Base-by-base conservation (phyloP, 2,329 filamentous ascomycete genomes). In the Ophiocordyceps camponoti-floridani region DNA sequence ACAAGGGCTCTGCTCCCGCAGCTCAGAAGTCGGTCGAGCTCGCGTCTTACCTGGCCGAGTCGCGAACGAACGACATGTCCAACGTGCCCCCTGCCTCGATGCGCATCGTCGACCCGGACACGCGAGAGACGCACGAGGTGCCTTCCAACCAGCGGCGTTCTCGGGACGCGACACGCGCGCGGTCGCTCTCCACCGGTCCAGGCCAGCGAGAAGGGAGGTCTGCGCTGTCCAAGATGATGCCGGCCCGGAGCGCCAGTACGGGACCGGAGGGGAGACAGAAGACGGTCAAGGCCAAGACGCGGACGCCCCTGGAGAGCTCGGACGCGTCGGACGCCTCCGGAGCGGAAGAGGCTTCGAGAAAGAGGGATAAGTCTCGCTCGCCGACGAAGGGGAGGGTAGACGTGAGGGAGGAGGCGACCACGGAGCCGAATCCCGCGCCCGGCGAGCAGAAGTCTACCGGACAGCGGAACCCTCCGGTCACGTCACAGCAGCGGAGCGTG, bases 261-360 rank as follows among this genome's bases (percentile, higher is more conserved):
- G 65, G 58, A 44, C 62, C 56, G 38, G 73, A 75, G 37, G 53
- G 66, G 2, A 75, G 70, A 53, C 65, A 70, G 46, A 75, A 77
- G 58, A 46, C 54, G 4, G 47, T 51, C 33, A 58, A 54, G 50
- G 71, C 77, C 1, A 78, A 76, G 49, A 64, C 73, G 14, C 74
- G 79, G 23, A 68, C 79, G 49, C 31, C 31, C n/a, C 12, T 35
- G 13, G 31, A 35, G 77, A 79, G 45, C 66, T 86, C 12, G 31
- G 82, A 86, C 53, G 80, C 83, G 50, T 81, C 82, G 41, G 81
- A 83, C 49, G 72, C 71, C 44, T 73, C 73, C 5, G 68, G 69
- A 9, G 63, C 64, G 1, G 67, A 68, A 33, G 59, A 65, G n/a
- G 56, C 62, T 14, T 44, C 54, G 51, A 58, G 48, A 49, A 62